phyloP scores from a whole-genome alignment of 169 alveolate genomes.

The Ichthyophthirius multifiliis region DNA sequence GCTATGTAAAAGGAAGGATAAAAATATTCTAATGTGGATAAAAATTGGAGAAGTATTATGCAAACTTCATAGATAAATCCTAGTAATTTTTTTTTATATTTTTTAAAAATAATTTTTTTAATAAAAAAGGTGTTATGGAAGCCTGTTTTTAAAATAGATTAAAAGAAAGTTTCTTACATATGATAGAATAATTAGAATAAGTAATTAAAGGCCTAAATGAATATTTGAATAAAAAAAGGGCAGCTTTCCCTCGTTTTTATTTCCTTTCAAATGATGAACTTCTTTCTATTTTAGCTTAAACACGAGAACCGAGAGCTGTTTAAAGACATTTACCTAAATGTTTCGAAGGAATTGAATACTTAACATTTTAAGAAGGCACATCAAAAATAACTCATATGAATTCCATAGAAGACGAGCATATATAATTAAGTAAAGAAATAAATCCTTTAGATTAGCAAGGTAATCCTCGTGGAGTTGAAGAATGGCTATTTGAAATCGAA shows the following conservation, averaged over 20 bases:
- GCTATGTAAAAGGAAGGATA: conserved; percentile 75
- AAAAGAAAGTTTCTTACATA: conserved; percentile 54
- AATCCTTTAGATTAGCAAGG: conserved; percentile 44
- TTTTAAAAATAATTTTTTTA: neutral
- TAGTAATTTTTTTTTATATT: neutral
- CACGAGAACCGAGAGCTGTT: conserved; percentile 81
- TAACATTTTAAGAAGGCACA: conserved; percentile 51
- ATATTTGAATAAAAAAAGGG: conserved; percentile 78
- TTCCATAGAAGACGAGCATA: conserved; percentile 42
- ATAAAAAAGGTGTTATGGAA: conserved; percentile 44
- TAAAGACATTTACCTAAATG: conserved; percentile 68
- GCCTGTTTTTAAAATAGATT: conserved; percentile 62
- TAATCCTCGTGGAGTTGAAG: conserved; percentile 59
- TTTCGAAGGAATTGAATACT: conserved; percentile 76
- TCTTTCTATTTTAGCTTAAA: conserved; percentile 77
- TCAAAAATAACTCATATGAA: conserved; percentile 59
- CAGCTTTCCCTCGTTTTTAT: conserved; percentile 87
- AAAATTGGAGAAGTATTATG: conserved; percentile 76
- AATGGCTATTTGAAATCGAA: conserved; percentile 63
- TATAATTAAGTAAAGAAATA: conserved; percentile 18
- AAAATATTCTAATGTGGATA: conserved; percentile 71
- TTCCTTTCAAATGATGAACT: conserved; percentile 88
- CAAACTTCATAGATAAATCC: conserved; percentile 51
- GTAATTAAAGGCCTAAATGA: conserved; percentile 78
- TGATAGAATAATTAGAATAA: conserved; percentile 63